phyloP scores from a whole-genome alignment of 2,329 filamentous ascomycete genomes.

The Alternaria triticina region DNA sequence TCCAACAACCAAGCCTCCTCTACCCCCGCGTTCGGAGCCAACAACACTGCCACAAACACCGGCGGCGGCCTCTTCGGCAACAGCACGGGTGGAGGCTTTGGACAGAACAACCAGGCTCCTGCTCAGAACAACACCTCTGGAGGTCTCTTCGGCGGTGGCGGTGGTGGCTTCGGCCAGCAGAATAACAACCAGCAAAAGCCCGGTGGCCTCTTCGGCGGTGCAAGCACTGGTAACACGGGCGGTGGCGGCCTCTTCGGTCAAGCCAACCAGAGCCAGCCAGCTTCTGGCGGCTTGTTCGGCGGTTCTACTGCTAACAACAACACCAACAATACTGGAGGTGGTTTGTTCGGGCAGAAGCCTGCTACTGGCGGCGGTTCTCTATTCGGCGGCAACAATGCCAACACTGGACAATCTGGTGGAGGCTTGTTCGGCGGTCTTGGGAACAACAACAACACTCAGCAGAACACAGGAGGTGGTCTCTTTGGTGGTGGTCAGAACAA shows the following conservation, averaged over 20 bases:
- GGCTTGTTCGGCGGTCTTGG: slow-evolving; percentile 46
- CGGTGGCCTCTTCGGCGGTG: slow-evolving; percentile 41
- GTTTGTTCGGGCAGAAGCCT: slow-evolving; percentile 51
- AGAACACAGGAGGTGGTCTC: slow-evolving; percentile 42
- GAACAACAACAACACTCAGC: slow-evolving; percentile 41
- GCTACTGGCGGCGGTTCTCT: slow-evolving; percentile 26
- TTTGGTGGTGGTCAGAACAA: slow-evolving; percentile 50
- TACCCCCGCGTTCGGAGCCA: slow-evolving; percentile 36
- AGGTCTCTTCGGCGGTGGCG: slow-evolving; percentile 51
- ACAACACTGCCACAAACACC: slow-evolving; percentile 32
- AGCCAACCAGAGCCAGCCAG: slow-evolving; percentile 27
- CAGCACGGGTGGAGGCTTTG: slow-evolving; percentile 36
- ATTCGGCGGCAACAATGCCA: slow-evolving; percentile 36
- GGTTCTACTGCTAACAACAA: slow-evolving; percentile 55
- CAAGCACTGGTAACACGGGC: slow-evolving; percentile 43
- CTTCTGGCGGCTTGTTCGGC: slow-evolving; percentile 52
- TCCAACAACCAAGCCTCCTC: slow-evolving; percentile 34
- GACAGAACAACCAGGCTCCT: slow-evolving; percentile 38
- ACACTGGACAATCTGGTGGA: slow-evolving; percentile 26
- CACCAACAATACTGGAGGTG: slow-evolving; percentile 39
- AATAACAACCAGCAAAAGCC: slow-evolving; percentile 50
- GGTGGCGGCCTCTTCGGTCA: slow-evolving; percentile 61
- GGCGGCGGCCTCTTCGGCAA: slow-evolving; percentile 39
- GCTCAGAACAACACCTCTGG: slow-evolving; percentile 35
- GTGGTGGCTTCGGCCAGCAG: slow-evolving; percentile 46